Evolutionary conservation across 208 protist genomes (phyloP).

Genomic region (Leishmania arabica): DNA sequence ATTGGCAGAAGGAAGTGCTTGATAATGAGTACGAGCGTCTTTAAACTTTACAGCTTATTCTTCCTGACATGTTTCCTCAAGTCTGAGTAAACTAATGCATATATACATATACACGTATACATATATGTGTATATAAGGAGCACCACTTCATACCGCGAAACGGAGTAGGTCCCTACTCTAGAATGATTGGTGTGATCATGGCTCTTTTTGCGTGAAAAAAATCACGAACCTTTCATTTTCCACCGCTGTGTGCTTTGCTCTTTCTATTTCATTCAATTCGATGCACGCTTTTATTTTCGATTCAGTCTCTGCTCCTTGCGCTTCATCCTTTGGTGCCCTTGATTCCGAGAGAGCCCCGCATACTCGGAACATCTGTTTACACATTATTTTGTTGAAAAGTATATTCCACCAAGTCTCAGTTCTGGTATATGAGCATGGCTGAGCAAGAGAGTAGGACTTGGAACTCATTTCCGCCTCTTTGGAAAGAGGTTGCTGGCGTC

Average conservation of each 20-base stretch:
- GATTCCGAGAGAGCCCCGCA: not conserved
- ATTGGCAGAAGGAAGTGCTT: not conserved
- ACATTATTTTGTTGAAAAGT: not conserved
- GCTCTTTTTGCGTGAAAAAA: not conserved
- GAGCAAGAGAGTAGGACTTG: slow-evolving; percentile 8
- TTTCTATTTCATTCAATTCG: not conserved
- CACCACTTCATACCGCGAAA: not conserved
- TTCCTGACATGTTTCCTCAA: not conserved
- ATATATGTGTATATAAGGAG: not conserved
- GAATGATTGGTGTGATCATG: not conserved
- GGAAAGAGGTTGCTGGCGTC: slow-evolving; percentile 34
- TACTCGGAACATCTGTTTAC: not conserved
- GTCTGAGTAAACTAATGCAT: not conserved
- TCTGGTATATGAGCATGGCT: slow-evolving; percentile 1
- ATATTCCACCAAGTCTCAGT: not conserved
- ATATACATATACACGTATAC: not conserved
- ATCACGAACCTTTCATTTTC: not conserved
- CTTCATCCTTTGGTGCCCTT: not conserved
- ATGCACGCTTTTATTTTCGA: not conserved
- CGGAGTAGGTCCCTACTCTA: not conserved
- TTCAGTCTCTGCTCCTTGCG: not conserved
- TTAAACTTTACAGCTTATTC: not conserved
- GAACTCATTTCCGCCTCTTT: slow-evolving; percentile 39
- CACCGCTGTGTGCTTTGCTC: not conserved
- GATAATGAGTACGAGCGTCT: not conserved